A percentile compares a stretch with the other conserved stretches of the same genome.
Conservation (phyloP, 768 basidiomycete species). For the Myochromella boudieri region DNA sequence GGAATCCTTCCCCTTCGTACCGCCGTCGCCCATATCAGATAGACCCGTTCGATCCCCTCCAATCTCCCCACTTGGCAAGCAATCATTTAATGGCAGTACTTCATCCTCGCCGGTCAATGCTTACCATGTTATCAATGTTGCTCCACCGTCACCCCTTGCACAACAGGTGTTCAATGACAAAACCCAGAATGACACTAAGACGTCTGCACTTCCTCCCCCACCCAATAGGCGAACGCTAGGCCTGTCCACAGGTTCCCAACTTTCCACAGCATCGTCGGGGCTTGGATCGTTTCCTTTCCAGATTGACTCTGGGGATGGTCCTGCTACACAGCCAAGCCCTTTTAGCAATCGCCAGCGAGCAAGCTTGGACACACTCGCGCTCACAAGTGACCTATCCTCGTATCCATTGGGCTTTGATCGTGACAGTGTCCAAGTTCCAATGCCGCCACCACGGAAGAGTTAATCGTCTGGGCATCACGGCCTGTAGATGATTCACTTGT, state of each 20-base stretch:
- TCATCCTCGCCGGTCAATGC: conserved; percentile 59
- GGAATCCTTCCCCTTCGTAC: conserved; percentile 87
- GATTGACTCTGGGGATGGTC: conserved; percentile 62
- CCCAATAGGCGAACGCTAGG: conserved; percentile 64
- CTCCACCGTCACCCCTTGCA: conserved; percentile 55
- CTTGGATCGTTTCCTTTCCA: conserved; percentile 86
- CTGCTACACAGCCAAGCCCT: conserved; percentile 32
- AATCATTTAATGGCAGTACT: conserved; percentile 45
- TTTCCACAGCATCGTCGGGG: conserved; percentile 79
- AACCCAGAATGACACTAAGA: conserved; percentile 22
- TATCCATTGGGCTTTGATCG: conserved; percentile 78
- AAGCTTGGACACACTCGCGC: conserved; percentile 80
- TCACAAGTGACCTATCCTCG: conserved; percentile 81
- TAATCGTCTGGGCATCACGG: conserved; percentile 12
- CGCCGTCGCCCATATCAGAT: conserved; percentile 86
- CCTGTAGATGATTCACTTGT: conserved; percentile 1
- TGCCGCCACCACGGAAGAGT: conserved; percentile 22
- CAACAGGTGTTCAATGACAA: conserved; percentile 42
- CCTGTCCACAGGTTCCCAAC: conserved; percentile 72
- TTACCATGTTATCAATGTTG: conserved; percentile 43
- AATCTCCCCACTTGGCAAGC: conserved; percentile 68
- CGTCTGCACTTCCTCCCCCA: conserved; percentile 43
- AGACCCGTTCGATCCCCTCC: conserved; percentile 74
- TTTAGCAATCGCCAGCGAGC: conserved; percentile 62
- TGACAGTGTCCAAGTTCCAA: conserved; percentile 32